Base-by-base conservation (phyloP, 2,329 filamentous ascomycete species). In the Ilyonectria destructans region DNA sequence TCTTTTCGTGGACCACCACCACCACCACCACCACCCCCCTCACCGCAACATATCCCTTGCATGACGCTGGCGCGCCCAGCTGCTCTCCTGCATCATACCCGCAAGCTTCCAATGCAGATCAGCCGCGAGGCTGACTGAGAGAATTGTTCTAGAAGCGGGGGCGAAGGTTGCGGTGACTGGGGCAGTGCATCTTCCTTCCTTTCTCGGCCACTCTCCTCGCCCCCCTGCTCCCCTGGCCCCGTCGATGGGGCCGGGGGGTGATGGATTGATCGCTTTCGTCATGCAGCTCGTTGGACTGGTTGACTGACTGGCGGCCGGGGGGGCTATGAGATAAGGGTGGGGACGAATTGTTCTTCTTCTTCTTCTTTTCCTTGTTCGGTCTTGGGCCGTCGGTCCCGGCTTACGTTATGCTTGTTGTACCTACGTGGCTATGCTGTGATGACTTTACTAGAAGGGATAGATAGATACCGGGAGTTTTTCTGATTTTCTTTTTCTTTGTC, bases 121-220 rank as follows among this genome's bases (percentile, higher is more conserved):
- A 62, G 64, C 71, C 64, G 59, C 70, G 71, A 73, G 75, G 75
- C 69, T 76, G 71, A 74, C 67, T 72, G 73, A 72, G 73, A 75
- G 77, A 78, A 79, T 75, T 75, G 74, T 79, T 79, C 77, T 77
- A 74, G 77, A 79, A 79, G 77, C 69, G 69, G 68, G 67, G 69
- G 62, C 51, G 51, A 59, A 71, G 65, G 65, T 70, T 65, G 63
- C 60, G 51, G 55, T 65, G 64, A 60, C 60, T 58, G 64, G 58
- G 62, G 62, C 66, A 49, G 51, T 65, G 62, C 71, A 69, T 35
- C 65, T 70, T 74, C 64, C 69, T 74, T 69, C 63, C 62, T 73
- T 69, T 67, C 70, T 65, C 67, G 46, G 57, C 37, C 57, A 12
- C n/a, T n/a, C 40, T 15, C 33, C 13, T 12, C 13, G 60, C 43